phyloP scores from a whole-genome alignment of 768 basidiomycete species.

The Glaciozyma martinii region DNA sequence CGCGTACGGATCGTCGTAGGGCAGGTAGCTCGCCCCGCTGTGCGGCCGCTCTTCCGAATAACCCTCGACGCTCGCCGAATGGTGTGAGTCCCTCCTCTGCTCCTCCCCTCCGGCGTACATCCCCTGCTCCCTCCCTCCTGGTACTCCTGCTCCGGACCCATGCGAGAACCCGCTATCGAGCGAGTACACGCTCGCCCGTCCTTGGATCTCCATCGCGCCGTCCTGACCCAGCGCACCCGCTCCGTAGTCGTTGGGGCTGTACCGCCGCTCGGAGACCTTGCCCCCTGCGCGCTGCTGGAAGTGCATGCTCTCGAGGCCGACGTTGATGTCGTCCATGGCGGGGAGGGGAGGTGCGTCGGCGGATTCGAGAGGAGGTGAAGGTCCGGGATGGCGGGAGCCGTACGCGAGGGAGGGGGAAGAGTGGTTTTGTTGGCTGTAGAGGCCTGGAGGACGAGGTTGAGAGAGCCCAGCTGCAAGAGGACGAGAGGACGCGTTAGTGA shows the following conservation, averaged over 20 bases:
- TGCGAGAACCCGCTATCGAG: conserved; percentile 7
- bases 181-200: conserved; percentile 27
- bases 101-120: background rate
- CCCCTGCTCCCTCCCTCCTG: background rate
- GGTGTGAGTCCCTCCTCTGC: background rate
- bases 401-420: conserved; percentile 25
- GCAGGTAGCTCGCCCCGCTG: conserved; percentile 9
- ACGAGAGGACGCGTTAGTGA: background rate
- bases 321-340: conserved; percentile 26
- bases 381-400: background rate
- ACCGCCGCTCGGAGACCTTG: background rate
- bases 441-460: conserved; percentile 5
- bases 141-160: background rate
- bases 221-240: conserved; percentile 9
- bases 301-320: conserved; percentile 28
- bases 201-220: conserved; percentile 29
- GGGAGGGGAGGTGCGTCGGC: conserved; percentile 14
- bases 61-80: background rate
- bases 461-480: background rate
- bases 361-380: conserved; percentile 10
- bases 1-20: conserved; percentile 23
- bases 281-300: conserved; percentile 10
- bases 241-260: conserved; percentile 10
- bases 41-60: conserved; percentile 11
- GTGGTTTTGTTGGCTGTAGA: conserved; percentile 29